A percentile compares a stretch with the other conserved stretches of the same genome.
These are phyloP conservation scores for Aspergillus sp. DNA, from an alignment of 2,329 filamentous ascomycete genomes.

Conservation along the genomic window DNA sequence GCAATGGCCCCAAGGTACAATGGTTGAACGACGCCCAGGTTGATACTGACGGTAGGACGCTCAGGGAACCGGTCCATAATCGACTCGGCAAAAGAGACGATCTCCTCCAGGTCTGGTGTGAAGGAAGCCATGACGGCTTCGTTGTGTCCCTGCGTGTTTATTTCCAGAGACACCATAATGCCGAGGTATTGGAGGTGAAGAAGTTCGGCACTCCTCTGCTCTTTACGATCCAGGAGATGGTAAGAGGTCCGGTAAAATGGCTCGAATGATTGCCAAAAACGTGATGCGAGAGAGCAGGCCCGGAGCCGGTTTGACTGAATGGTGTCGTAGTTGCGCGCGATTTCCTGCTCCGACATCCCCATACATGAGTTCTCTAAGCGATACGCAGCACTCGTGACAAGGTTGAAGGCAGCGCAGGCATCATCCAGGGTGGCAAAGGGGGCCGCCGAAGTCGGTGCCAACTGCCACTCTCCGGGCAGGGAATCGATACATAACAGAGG, in stretches of 20 bases:
- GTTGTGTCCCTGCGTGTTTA: neutral
- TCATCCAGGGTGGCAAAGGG: neutral
- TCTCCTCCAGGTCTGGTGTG: neutral
- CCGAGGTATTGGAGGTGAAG: neutral
- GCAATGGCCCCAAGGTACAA: neutral
- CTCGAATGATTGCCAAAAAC: neutral
- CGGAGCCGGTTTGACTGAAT: neutral
- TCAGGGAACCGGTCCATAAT: neutral
- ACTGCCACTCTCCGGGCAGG: neutral
- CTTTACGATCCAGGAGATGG: neutral
- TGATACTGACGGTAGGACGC: neutral
- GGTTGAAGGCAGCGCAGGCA: neutral
- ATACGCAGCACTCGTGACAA: neutral
- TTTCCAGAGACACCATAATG: neutral
- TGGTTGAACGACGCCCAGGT: neutral
- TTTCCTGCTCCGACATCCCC: neutral
- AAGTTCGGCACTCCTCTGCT: neutral
- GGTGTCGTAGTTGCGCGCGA: neutral
- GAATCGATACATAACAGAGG: neutral
- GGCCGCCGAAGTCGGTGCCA: rapidly evolving
- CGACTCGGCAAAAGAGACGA: neutral
- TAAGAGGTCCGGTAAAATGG: neutral
- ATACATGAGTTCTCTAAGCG: neutral
- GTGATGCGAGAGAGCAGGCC: neutral
- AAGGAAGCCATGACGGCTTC: neutral